A percentile compares a stretch with the other conserved stretches of the same genome.
Evolutionary conservation across 116 monocot species (phyloP).

Genomic region (Zostera marina): DNA sequence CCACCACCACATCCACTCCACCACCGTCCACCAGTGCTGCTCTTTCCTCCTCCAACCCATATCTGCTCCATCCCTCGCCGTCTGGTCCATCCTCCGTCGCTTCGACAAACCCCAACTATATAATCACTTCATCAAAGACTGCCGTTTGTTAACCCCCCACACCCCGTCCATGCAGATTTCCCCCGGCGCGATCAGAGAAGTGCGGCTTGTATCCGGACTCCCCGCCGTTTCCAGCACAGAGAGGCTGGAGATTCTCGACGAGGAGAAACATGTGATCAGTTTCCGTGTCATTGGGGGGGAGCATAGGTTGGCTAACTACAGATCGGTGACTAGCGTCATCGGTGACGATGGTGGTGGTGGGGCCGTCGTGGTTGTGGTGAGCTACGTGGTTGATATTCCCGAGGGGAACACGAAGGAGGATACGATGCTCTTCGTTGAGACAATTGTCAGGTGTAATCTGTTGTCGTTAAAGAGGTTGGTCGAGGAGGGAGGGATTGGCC

Average conservation of each 20-base stretch:
- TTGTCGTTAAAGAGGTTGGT: background rate
- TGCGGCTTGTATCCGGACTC: constrained; percentile 25
- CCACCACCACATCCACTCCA: constrained; percentile 23
- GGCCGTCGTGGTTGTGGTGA: background rate
- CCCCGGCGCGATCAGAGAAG: background rate
- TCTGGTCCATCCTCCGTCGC: constrained; percentile 52
- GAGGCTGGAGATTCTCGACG: constrained; percentile 34
- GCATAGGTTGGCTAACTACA: constrained; percentile 17
- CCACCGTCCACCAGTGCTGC: constrained; percentile 25
- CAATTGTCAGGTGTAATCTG: constrained; percentile 2
- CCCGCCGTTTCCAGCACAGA: constrained; percentile 38
- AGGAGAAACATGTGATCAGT: constrained; percentile 11
- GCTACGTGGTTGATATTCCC: background rate
- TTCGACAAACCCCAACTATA: constrained; percentile 59
- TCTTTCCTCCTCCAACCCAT: constrained; percentile 29
- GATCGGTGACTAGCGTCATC: constrained; percentile 8
- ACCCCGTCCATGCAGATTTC: background rate
- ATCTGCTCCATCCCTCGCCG: constrained; percentile 23
- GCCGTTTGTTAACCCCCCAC: constrained; percentile 14
- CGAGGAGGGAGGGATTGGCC: background rate
- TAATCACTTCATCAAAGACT: constrained; percentile 51
- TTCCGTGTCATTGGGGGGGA: constrained; percentile 21
- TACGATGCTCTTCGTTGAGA: background rate
- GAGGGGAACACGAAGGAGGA: background rate
- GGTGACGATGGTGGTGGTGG: background rate